Percentiles rank a stretch among this genome's conserved stretches.
These are phyloP conservation scores for Chrysoporthe puriensis DNA, from an alignment of 2,329 filamentous ascomycete species.

Conservation along the genomic window DNA sequence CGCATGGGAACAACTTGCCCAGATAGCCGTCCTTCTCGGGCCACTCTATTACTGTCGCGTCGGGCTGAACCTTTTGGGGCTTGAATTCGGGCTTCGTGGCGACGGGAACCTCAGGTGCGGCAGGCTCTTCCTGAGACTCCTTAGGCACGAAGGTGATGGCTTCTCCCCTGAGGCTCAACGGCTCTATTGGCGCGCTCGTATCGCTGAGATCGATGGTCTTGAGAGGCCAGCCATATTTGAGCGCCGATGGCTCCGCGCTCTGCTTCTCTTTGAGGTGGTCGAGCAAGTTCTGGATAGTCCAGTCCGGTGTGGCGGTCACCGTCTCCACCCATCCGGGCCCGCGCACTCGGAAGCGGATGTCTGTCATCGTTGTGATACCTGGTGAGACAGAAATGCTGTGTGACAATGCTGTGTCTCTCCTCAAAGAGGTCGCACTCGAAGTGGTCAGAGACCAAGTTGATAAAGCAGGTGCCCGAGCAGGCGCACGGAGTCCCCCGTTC, in stretches of 20 bases:
- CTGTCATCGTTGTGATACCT: constrained; percentile 20
- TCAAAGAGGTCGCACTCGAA: background rate
- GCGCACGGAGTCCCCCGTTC: background rate
- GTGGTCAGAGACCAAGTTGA: background rate
- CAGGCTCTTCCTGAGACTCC: constrained; percentile 35
- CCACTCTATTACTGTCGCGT: constrained; percentile 53
- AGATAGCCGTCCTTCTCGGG: constrained; percentile 54
- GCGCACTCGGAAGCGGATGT: constrained; percentile 76
- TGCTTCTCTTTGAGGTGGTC: constrained; percentile 66
- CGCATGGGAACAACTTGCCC: constrained; percentile 41
- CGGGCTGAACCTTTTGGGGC: constrained; percentile 42
- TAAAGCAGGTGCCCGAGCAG: background rate
- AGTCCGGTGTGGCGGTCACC: constrained; percentile 68
- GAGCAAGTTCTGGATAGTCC: constrained; percentile 66
- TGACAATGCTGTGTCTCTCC: background rate
- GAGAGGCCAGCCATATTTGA: constrained; percentile 87
- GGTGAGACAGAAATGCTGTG: background rate
- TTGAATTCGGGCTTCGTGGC: constrained; percentile 34
- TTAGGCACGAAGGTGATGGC: constrained; percentile 53
- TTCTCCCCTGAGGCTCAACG: constrained; percentile 53
- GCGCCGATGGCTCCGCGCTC: constrained; percentile 66
- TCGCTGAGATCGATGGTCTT: constrained; percentile 67
- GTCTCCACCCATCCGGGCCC: constrained; percentile 74
- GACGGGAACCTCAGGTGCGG: constrained; percentile 23
- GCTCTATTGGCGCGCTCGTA: constrained; percentile 51